Evolutionary conservation across 495 filamentous ascomycete genomes (phyloP), one percentile per base, ranked within the genome.

Genomic region (Echria macrotheca): DNA sequence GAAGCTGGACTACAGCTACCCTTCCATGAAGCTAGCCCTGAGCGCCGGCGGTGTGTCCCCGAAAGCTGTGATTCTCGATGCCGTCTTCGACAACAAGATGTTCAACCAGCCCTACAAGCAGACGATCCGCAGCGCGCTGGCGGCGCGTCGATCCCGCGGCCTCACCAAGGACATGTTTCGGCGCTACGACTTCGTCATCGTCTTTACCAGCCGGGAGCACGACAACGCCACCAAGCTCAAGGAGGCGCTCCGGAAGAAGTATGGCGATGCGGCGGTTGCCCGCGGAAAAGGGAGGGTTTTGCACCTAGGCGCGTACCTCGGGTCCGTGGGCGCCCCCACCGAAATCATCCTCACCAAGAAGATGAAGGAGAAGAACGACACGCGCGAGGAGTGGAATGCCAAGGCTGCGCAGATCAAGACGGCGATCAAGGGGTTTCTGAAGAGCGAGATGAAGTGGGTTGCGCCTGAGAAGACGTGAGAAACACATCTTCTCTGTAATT

Each of bases 151-250:
- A 7, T 43, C 40, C 6, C 8, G 37, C 2, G 60, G 60, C n/a
- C 14, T 60, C 22, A 31, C 8, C 8, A 44, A 38, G 47, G 44
- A 49, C 11, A 31, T 54, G 23, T 63, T 60, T 26, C 5, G 15
- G 22, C 2, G 25, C 0, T 60, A 55, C 18, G 60, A 63, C 24
- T 63, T 41, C 11, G 47, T 63, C 29, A 24, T 58, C 14, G 57
- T 54, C 2, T 63, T 63, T 36, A 59, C 60, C 12, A 31, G 32
- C 15, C 35, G 60, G 12, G 60, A 63, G 39, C 54, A 60, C 17
- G 54, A 56, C 18, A 63, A 63, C 18, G 31, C 59, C 41, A 25
- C 52, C 38, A 59, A 53, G 35, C 49, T 63, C 3, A 63, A 53
- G 46, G 44, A 49, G 15, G 50, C 49, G 3, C 1, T 61, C 14